Base-by-base conservation (phyloP, 148 eudicot genomes). In the Cornus florida region DNA sequence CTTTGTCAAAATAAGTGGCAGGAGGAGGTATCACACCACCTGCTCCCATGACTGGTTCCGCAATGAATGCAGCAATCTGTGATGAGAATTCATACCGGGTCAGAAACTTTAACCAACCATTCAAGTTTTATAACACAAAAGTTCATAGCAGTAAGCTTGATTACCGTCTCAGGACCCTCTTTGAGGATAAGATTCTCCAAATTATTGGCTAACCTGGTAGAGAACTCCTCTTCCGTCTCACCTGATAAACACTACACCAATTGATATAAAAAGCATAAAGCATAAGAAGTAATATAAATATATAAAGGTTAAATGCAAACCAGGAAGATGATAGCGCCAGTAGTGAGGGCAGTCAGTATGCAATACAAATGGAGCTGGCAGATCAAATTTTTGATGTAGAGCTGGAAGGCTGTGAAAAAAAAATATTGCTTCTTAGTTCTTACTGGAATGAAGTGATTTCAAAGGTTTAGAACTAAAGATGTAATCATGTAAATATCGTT, bases 261-360 rank as follows among this genome's bases (percentile, higher is more conserved):
- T 66, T 46, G 53, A 14, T 48, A 12, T 67, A 31, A 60, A 24
- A 70, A 7, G 1, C 12, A 17, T 10, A 31, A 66, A 79, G 67
- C 13, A 33, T 56, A 67, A 57, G 50, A 60, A 70, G 62, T 5
- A 70, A 65, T 20, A n/a, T 24, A 72, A 39, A 69, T 69, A n/a
- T 31, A 38, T 68, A 67, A 65, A 79, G 65, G 70, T 33, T 41
- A 48, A 71, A 72, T 50, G 31, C 41, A 60, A 83, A 95, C 99
- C 98, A 88, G 94, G 97, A 74, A 87, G 97, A 85, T 92, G 99
- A 82, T 67, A 90, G 66, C 98, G 97, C 99, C 99, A 96, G 77
- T 96, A 96, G 86, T 96, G 98, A 76, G 99, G 99, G 86, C 99
- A 96, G 82, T 96, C 99, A 7, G 98, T 92, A 82, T 93, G 98